Evolutionary conservation across 371 early-diverging fungal species (phyloP), one percentile per base, ranked within the genome.

Genomic region (Rhizopus delemar): DNA sequence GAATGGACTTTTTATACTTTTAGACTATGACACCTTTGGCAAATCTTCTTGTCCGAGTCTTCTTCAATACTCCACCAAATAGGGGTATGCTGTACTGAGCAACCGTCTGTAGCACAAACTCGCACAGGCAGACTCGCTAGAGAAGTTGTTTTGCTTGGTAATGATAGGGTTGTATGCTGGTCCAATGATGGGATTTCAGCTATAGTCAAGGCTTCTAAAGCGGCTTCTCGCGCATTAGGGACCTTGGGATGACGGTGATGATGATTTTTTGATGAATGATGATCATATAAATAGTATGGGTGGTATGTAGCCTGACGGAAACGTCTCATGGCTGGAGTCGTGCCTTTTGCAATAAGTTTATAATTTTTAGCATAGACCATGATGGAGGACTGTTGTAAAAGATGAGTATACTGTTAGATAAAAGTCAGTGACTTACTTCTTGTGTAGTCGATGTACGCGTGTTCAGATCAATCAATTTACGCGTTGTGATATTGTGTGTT

Each of bases 281-380:
- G 22, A 22, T 22, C 22, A 11, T 28, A 5, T 7, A 12, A 16
- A 12, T 16, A 46, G 22, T 22, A 22, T 12, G 41, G 13, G 5
- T 57, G 38, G 8, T 39, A 33, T 12, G 55, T 32, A 15, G 60
- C 59, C 2, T 28, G 39, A 32, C 49, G 50, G 31, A 53, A 63
- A 1, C 63, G 53, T 39, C 78, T 68, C 70, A 69, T 73, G 28
- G 75, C 78, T 2, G 75, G 73, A 12, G 78, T 78, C 9, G 68
- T 61, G 5, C 59, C 63, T 5, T 66, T 46, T 8, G 71, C 68
- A 13, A 73, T 60, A 8, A 46, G n/a, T 41, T 78, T 78, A 36
- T 68, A 80, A 2, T 43, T 41, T 13, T 67, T 63, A 15, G 60
- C 50, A 52, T 67, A 79, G 1, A 61, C 53, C 39, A 57, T 60